Base-by-base conservation (phyloP, 371 early-diverging fungal genomes). In the Rozella allomycis region DNA sequence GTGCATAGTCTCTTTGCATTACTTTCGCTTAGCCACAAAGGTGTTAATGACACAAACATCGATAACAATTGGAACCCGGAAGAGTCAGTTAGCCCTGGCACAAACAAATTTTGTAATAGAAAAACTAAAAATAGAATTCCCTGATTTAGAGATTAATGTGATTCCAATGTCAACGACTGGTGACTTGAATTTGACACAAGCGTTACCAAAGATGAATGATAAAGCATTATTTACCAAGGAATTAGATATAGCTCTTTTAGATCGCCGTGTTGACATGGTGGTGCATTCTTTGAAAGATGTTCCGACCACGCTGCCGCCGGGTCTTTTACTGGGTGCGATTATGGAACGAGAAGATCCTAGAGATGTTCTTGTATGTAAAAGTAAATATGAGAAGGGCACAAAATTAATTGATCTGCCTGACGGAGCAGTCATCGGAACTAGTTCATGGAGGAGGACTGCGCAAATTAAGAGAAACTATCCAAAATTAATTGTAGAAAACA, bases 231-330 rank as follows among this genome's bases (percentile, higher is more conserved):
- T 93, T 43, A 93, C 91, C 26, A 85, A 86, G 38, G 93, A 91
- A 38, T 63, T 91, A 4, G 86, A 91, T 41, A 45, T 68, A 1
- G 75, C 85, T 4, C 54, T 94, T 21, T 56, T 58, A 13, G 55
- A 65, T n/a, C 46, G 61, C 11, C 41, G 43, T 12, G 78, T 86
- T 8, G 82, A 88, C 49, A 42, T 90, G 22, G 75, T 90, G 17
- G 86, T 87, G 1, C 94, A 94, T 43, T 76, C 81, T 18, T 60
- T 91, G 23, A 94, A 94, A 53, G 94, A 94, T 49, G 49, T 94
- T 30, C 85, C 83, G 3, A 88, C 94, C n/a, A 62, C 54, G 12
- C 46, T 86, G 30, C 84, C 85, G 3, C 52, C 55, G 0, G 80
- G 80, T 34, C 78, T 91, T 74, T 35, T 43, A 1, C 46, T 94